Evolutionary conservation across 2,329 filamentous ascomycete species (phyloP).

Genomic region (Lachnellula occidentalis): DNA sequence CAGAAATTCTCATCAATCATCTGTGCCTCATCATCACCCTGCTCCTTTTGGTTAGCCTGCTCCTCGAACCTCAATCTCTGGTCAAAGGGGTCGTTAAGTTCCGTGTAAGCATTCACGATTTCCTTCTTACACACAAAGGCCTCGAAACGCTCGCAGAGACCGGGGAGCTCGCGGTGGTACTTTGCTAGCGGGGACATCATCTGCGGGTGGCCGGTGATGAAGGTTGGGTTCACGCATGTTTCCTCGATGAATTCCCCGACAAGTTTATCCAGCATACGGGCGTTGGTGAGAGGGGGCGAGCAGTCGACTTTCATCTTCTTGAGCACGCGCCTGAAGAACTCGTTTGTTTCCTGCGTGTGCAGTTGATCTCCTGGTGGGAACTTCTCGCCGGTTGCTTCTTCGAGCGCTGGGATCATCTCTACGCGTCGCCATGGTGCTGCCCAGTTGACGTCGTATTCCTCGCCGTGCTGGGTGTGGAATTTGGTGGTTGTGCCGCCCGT

Average conservation of each 20-base stretch:
- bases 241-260: conserved; percentile 93
- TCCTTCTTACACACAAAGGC: conserved; percentile 97
- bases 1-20: conserved; percentile 95
- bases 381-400: conserved; percentile 84
- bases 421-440: conserved; percentile 87
- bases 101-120: conserved; percentile 91
- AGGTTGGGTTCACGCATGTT: conserved; percentile 87
- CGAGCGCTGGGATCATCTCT: conserved; percentile 92
- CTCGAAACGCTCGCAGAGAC: conserved; percentile 94
- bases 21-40: conserved; percentile 96
- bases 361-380: conserved; percentile 87
- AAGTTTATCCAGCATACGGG: conserved; percentile 93
- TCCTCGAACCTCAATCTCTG: conserved; percentile 90
- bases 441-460: conserved; percentile 92
- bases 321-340: conserved; percentile 77
- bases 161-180: conserved; percentile 75
- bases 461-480: conserved; percentile 81
- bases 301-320: conserved; percentile 91
- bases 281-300: conserved; percentile 83
- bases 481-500: conserved; percentile 80
- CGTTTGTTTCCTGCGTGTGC: conserved; percentile 80
- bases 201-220: conserved; percentile 78
- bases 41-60: conserved; percentile 91
- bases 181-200: conserved; percentile 97
- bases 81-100: conserved; percentile 96